Conservation (phyloP, 2,329 filamentous ascomycete genomes). For the Fusarium neocosmosporiellum region DNA sequence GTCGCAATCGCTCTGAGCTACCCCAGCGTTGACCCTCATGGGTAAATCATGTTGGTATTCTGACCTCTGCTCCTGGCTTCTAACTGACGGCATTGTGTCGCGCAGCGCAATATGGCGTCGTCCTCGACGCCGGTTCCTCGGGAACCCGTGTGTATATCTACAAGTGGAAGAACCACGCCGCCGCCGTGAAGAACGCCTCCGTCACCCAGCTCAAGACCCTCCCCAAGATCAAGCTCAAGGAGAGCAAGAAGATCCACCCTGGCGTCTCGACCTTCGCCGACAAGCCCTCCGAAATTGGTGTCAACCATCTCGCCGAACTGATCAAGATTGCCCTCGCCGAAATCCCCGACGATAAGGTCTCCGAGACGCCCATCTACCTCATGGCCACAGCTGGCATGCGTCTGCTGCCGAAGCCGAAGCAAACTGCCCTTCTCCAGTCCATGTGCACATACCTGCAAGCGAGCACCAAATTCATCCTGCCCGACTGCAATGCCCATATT, state of each 20-base stretch:
- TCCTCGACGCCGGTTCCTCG: conserved; percentile 97
- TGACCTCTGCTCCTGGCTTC: conserved; percentile 1
- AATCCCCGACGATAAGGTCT: conserved; percentile 79
- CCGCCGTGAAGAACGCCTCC: conserved; percentile 66
- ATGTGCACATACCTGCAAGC: conserved; percentile 85
- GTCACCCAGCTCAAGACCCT: conserved; percentile 67
- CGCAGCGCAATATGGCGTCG: conserved; percentile 83
- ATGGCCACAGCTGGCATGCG: conserved; percentile 97
- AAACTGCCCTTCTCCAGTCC: conserved; percentile 76
- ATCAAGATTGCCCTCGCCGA: conserved; percentile 84
- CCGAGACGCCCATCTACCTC: conserved; percentile 91
- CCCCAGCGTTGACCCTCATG: conserved; percentile 41
- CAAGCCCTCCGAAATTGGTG: conserved; percentile 79
- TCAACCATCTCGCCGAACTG: conserved; percentile 82
- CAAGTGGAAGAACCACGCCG: conserved; percentile 84
- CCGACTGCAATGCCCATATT: conserved; percentile 90
- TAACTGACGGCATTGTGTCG: conserved; percentile 29
- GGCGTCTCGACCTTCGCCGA: conserved; percentile 92
- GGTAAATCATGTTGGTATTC: conserved; percentile 52
- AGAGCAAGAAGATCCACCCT: conserved; percentile 93
- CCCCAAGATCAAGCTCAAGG: conserved; percentile 84
- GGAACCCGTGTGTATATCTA: conserved; percentile 96
- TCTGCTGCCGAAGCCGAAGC: conserved; percentile 79
- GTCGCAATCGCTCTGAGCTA: conserved; percentile 3
- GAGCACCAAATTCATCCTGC: conserved; percentile 83